phyloP scores from a whole-genome alignment of 2,329 filamentous ascomycete species.

The Sporothrix variecibatus region DNA sequence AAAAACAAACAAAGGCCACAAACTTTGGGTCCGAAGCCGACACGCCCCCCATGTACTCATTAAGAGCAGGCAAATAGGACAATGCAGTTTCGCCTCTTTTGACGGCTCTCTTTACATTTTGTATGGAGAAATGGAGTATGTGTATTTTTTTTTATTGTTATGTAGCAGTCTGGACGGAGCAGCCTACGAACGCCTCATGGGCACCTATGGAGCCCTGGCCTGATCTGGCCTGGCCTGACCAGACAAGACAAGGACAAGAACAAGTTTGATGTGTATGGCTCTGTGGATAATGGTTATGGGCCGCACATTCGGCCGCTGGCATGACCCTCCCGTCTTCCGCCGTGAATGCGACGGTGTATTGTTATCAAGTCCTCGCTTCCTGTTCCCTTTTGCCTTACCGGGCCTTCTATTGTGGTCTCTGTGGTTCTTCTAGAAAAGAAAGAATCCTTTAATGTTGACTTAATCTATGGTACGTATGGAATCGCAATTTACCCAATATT shows the following conservation, averaged over 20 bases:
- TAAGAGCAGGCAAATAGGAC: neutral
- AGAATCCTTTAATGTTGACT: neutral
- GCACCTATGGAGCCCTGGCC: neutral
- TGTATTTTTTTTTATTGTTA: neutral
- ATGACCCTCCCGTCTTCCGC: neutral
- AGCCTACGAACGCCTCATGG: neutral
- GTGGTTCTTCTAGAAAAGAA: constrained; percentile 2
- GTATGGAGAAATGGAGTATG: neutral
- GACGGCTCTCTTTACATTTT: neutral
- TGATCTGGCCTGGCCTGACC: neutral
- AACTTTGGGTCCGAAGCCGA: neutral
- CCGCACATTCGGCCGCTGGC: neutral
- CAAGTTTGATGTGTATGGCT: neutral
- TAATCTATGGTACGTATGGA: neutral
- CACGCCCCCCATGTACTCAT: neutral
- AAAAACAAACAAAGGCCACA: neutral
- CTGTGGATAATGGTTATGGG: neutral
- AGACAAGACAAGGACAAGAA: neutral
- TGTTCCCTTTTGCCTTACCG: neutral
- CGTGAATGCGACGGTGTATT: neutral
- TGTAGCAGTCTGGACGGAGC: neutral
- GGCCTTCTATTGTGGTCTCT: neutral
- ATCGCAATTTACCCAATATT: constrained; percentile 10
- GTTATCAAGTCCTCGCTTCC: neutral
- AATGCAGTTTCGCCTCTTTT: neutral